Evolutionary conservation across 2,329 filamentous ascomycete genomes (phyloP).

Genomic region (Dactylellina haptotyla): DNA sequence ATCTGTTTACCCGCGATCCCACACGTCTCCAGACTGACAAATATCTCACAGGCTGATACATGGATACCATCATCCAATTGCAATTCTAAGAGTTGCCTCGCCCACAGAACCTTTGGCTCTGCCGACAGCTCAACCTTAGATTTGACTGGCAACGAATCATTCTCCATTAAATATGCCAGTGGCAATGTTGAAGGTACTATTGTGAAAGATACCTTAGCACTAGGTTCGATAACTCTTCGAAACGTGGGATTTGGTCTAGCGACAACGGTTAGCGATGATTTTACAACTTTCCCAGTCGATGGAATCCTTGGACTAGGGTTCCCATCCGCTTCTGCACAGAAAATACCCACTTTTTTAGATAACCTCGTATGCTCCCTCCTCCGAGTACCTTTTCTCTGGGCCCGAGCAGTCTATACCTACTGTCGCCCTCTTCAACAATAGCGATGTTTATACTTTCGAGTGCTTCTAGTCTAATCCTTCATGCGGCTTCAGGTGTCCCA

Average conservation of each 20-base stretch:
- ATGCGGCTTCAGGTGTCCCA: slow-evolving; percentile 23
- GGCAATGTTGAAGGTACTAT: slow-evolving; percentile 76
- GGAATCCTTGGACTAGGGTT: slow-evolving; percentile 84
- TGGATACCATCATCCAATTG: slow-evolving; percentile 85
- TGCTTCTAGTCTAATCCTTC: background rate
- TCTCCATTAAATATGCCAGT: slow-evolving; percentile 78
- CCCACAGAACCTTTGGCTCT: slow-evolving; percentile 76
- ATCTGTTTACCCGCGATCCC: background rate
- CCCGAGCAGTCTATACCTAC: too few species aligned
- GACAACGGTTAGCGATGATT: slow-evolving; percentile 76
- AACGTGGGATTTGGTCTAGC: slow-evolving; percentile 77
- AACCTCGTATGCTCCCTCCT: slow-evolving; percentile 66
- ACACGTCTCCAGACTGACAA: slow-evolving; percentile 16
- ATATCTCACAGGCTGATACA: slow-evolving; percentile 67
- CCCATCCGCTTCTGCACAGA: slow-evolving; percentile 63
- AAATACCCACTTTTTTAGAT: slow-evolving; percentile 74
- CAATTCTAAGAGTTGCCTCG: slow-evolving; percentile 71
- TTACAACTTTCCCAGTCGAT: slow-evolving; percentile 82
- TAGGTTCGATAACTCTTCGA: slow-evolving; percentile 73
- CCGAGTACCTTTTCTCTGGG: background rate
- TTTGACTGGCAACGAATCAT: slow-evolving; percentile 65
- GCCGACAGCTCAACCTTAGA: slow-evolving; percentile 73
- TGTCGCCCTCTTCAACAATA: background rate
- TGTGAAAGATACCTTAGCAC: slow-evolving; percentile 72
- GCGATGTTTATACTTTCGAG: background rate